Percentiles rank a stretch among this genome's conserved stretches.
These are phyloP conservation scores for Sugiyamaella smithiae DNA, from an alignment of 805 yeast genomes.

Conservation along the genomic window DNA sequence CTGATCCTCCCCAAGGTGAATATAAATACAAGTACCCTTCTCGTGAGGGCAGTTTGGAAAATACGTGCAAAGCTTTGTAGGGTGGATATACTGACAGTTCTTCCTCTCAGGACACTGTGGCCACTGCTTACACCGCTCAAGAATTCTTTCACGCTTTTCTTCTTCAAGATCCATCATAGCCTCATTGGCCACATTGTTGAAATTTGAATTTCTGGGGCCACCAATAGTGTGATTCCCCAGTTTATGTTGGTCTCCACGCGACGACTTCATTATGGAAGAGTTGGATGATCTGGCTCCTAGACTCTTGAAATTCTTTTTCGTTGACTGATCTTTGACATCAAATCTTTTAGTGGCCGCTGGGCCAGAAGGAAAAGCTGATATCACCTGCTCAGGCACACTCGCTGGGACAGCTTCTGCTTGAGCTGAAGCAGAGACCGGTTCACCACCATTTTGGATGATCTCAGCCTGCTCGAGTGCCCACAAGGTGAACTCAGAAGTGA, in stretches of 20 bases:
- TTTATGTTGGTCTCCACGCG: not conserved
- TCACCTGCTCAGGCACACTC: not conserved
- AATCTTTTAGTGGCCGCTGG: not conserved
- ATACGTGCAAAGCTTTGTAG: slow-evolving; percentile 68
- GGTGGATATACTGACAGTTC: slow-evolving; percentile 73
- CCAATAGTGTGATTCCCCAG: slow-evolving; percentile 1
- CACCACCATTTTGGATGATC: slow-evolving; percentile 10
- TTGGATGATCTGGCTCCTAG: not conserved
- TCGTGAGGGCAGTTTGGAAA: slow-evolving; percentile 77
- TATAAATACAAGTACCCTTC: slow-evolving; percentile 75
- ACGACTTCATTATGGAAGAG: not conserved
- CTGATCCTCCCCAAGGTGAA: slow-evolving; percentile 80
- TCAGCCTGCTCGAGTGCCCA: slow-evolving; percentile 26
- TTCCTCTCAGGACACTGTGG: slow-evolving; percentile 32
- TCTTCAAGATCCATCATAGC: not conserved
- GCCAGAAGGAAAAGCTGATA: not conserved
- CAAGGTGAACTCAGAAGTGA: slow-evolving; percentile 21
- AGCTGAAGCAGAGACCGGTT: not conserved
- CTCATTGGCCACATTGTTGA: not conserved
- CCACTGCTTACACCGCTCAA: slow-evolving; percentile 35
- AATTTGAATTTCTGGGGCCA: not conserved
- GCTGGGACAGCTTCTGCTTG: not conserved
- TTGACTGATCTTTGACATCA: not conserved
- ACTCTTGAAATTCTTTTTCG: not conserved
- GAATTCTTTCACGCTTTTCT: not conserved